Evolutionary conservation across 208 protist species (phyloP).

Genomic region (Perkinsela sp.): DNA sequence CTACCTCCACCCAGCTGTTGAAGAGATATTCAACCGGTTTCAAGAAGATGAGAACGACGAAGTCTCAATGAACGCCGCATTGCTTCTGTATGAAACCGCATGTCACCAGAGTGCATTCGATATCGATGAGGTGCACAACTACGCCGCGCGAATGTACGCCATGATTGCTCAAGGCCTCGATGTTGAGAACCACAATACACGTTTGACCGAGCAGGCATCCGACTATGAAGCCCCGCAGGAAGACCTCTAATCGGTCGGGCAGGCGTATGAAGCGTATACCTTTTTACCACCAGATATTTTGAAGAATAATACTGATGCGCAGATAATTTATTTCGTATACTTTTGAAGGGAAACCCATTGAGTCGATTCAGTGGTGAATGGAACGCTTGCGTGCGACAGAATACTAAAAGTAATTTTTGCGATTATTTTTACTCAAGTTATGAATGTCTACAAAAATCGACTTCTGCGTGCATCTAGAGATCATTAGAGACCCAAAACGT

Average conservation of each 20-base stretch:
- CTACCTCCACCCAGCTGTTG: conserved; percentile 80
- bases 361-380: too few relatives aligned
- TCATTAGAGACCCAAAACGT: too few relatives aligned
- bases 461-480: too few relatives aligned
- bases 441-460: too few relatives aligned
- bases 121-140: conserved; percentile 30
- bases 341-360: too few relatives aligned
- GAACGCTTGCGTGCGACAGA: too few relatives aligned
- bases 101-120: conserved; percentile 70
- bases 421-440: too few relatives aligned
- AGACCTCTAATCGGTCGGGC: conserved; percentile 9
- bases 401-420: too few relatives aligned
- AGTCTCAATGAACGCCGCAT: conserved; percentile 45
- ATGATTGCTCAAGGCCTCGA: conserved; percentile 57
- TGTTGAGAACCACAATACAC: conserved; percentile 19
- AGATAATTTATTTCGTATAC: too few relatives aligned
- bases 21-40: conserved; percentile 57
- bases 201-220: conserved; percentile 36
- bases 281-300: too few relatives aligned
- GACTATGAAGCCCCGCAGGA: conserved; percentile 22
- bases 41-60: conserved; percentile 47
- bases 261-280: too few relatives aligned
- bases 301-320: too few relatives aligned
- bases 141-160: conserved; percentile 42
- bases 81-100: conserved; percentile 81